Percentiles rank a stretch among this genome's conserved stretches.
phyloP scores from a whole-genome alignment of 2,329 filamentous ascomycete species.

The Drechslerella coelobrocha region DNA sequence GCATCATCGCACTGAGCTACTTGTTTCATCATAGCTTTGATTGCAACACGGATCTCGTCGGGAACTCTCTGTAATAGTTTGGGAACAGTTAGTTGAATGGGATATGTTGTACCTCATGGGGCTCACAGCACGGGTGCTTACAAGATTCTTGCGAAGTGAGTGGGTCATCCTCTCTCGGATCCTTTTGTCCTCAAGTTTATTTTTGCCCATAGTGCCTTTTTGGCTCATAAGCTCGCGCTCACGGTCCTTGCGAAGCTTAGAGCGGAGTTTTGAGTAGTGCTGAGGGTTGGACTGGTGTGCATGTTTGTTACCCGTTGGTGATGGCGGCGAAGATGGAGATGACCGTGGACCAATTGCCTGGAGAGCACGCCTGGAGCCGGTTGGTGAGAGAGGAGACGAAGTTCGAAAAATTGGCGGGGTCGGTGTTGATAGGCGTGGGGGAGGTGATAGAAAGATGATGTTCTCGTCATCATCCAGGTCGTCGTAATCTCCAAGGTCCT shows the following conservation, averaged over 20 bases:
- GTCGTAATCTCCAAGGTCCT: not conserved
- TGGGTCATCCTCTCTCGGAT: constrained; percentile 24
- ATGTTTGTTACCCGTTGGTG: constrained; percentile 15
- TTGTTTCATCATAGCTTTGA: not conserved
- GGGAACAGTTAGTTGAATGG: not conserved
- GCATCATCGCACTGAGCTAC: not conserved
- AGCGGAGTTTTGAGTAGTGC: constrained; percentile 32
- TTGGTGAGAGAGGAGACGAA: constrained; percentile 22
- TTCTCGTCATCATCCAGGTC: not conserved
- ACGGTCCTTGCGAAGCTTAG: constrained; percentile 36
- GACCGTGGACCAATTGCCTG: constrained; percentile 3
- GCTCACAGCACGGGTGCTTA: not conserved
- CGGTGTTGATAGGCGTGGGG: constrained; percentile 9
- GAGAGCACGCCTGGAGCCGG: constrained; percentile 14
- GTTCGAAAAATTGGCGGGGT: not conserved
- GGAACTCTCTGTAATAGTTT: constrained; percentile 12
- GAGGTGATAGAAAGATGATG: not conserved
- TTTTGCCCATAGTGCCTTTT: constrained; percentile 11
- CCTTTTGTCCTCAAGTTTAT: constrained; percentile 12
- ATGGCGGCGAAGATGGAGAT: not conserved
- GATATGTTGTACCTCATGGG: not conserved
- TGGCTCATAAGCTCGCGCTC: constrained; percentile 28
- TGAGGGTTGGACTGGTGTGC: constrained; percentile 21
- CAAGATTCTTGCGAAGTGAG: constrained; percentile 18
- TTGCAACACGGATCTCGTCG: not conserved